Evolutionary conservation across 2,329 filamentous ascomycete genomes (phyloP), one percentile per base, ranked within the genome.

Genomic region (Penicillium sp.): DNA sequence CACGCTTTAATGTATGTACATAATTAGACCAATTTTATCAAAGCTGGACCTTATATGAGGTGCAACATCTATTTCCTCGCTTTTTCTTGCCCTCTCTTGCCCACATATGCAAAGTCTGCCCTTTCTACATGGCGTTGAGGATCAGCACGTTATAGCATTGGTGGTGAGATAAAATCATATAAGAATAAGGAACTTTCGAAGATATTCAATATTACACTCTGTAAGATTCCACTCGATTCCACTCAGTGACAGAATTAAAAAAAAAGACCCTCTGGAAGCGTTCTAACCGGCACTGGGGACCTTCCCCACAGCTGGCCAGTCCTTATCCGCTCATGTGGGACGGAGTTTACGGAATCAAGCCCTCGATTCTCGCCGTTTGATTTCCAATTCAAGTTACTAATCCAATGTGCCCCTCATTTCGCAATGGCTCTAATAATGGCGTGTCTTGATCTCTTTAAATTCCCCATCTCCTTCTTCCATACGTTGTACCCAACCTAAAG

Each of bases 1-100:
- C 62, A 64, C 60, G 59, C 61, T 64, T 68, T 63, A 64, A 67
- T 64, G 48, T 67, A 64, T 65, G 67, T 67, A 68, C 63, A 67
- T 67, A 63, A 57, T 63, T 64, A 65, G 59, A 61, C 47, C 32
- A 60, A 61, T 62, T 42, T 60, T 43, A 56, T 51, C 56, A 26
- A 48, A 56, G 54, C 36, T 39, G 16, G 54, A 47, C 50, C 59
- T 59, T 52, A 14, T 38, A 23, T 47, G n/a, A 49, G 36, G 27
- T 43, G 6, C 45, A 48, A 48, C 11, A n/a, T 26, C 38, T 40
- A 1, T 40, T 23, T 18, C 11, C 11, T 13, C 11, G n/a, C 8
- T 13, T 5, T 6, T 23, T 9, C 5, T 27, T 46, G 32, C 7
- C 7, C 11, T 47, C 30, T 13, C 13, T 29, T 38, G 18, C 10